A percentile compares a stretch with the other conserved stretches of the same genome.
Evolutionary conservation across 306 rosid species (phyloP).

Genomic region (Cucumis melo): DNA sequence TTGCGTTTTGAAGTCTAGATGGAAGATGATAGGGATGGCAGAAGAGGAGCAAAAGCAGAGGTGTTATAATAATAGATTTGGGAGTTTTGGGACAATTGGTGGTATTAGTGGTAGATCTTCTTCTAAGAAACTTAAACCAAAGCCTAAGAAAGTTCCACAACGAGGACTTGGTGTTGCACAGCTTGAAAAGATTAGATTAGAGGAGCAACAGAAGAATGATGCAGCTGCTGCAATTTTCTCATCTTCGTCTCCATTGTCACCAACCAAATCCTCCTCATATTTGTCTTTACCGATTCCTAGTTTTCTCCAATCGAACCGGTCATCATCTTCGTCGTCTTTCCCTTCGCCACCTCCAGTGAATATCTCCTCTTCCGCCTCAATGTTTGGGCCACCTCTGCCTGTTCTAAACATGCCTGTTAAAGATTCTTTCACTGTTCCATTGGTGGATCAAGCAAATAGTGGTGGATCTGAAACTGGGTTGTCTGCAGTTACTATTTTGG

Average conservation of each 20-base stretch:
- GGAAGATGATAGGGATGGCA: conserved; percentile 37
- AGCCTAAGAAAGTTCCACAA: conserved; percentile 59
- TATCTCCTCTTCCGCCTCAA: conserved; percentile 20
- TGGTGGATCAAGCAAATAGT: conserved; percentile 14
- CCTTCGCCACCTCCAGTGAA: conserved; percentile 15
- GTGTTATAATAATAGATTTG: conserved; percentile 12
- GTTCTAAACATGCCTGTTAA: conserved; percentile 18
- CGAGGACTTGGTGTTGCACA: conserved; percentile 95
- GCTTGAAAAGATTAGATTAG: conserved; percentile 72
- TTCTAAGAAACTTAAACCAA: conserved; percentile 28
- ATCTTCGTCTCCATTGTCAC: conserved; percentile 9
- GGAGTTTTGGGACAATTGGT: conserved; percentile 6
- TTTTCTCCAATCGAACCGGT: conserved; percentile 19
- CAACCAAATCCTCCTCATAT: conserved; percentile 20
- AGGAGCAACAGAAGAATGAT: conserved; percentile 48
- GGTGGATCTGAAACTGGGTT: conserved; percentile 25
- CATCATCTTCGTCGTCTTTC: conserved; percentile 18
- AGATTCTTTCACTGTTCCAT: conserved; percentile 22
- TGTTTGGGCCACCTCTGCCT: conserved; percentile 22
- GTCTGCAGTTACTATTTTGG: conserved; percentile 12
- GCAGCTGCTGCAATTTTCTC: conserved; percentile 15
- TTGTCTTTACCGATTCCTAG: conserved; percentile 20
- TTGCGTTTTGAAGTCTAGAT: conserved; percentile 12
- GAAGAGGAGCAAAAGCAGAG: conserved; percentile 36
- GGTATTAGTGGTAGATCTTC: conserved; percentile 28